Evolutionary conservation across 2,329 filamentous ascomycete genomes (phyloP).

Genomic region (Fonsecaea multimorphosa): DNA sequence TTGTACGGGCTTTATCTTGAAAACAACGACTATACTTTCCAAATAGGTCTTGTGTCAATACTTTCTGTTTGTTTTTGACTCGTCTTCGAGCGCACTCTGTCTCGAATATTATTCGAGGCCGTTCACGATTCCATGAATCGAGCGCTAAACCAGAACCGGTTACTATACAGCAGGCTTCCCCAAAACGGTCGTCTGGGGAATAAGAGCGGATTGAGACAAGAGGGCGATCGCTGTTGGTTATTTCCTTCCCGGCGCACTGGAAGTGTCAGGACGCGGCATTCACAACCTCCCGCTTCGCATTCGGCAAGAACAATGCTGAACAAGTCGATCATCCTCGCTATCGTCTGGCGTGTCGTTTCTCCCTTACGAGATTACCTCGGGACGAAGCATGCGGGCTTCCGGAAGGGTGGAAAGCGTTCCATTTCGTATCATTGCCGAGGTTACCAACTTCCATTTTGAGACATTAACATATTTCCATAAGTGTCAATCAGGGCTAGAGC

Average conservation of each 20-base stretch:
- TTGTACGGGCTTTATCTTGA: constrained; percentile 35
- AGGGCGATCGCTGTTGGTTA: no score
- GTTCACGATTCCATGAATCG: background rate
- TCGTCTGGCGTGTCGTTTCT: background rate
- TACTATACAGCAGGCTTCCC: no score
- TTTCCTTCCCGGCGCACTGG: no score
- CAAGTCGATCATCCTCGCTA: background rate
- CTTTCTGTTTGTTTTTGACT: background rate
- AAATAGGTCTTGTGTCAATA: background rate
- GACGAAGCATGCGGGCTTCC: background rate
- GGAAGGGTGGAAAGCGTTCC: background rate
- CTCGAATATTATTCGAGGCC: constrained; percentile 26
- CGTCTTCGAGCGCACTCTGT: constrained; percentile 41
- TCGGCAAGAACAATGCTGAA: background rate
- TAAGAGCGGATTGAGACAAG: no score
- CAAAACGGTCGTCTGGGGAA: no score
- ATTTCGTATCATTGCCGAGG: background rate
- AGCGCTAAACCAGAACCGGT: background rate
- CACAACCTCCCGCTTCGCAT: background rate
- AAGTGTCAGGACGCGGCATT: no score
- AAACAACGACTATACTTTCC: constrained; percentile 37
- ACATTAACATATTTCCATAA: background rate
- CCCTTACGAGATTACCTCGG: background rate
- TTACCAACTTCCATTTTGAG: background rate
- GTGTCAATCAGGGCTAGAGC: background rate